Conservation (phyloP, 768 basidiomycete genomes). For the Botryobasidium botryosum region DNA sequence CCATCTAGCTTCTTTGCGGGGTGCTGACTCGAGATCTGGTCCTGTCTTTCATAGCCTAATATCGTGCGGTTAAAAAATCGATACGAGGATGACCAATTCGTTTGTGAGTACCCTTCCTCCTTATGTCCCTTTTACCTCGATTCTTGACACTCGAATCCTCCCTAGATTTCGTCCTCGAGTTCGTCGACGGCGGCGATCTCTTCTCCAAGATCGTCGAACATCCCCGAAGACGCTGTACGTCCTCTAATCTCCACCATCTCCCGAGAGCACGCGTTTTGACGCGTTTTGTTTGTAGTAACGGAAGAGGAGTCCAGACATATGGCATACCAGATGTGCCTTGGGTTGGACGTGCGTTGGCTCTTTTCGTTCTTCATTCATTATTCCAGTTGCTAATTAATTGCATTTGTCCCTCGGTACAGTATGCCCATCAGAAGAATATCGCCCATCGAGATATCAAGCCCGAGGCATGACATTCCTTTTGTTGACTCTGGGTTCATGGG, state of each 20-base stretch:
- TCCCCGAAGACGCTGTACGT: background rate
- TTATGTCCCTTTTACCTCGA: background rate
- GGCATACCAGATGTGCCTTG: slow-evolving; percentile 70
- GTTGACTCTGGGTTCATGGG: no score
- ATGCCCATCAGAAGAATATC: slow-evolving; percentile 39
- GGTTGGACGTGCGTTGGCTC: slow-evolving; percentile 21
- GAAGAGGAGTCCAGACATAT: slow-evolving; percentile 41
- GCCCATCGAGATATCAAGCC: slow-evolving; percentile 93
- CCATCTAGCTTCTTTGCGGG: no score
- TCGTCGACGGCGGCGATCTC: slow-evolving; percentile 76
- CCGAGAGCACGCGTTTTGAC: no score
- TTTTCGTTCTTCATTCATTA: background rate
- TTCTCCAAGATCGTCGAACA: slow-evolving; percentile 30
- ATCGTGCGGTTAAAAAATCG: no score
- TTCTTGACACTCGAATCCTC: slow-evolving; percentile 15
- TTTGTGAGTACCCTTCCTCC: slow-evolving; percentile 1
- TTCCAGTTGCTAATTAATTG: background rate
- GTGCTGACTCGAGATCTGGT: no score
- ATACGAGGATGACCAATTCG: slow-evolving; percentile 12
- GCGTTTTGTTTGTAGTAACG: no score
- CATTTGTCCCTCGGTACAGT: slow-evolving; percentile 11
- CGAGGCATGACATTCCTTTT: slow-evolving; percentile 13
- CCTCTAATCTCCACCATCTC: background rate
- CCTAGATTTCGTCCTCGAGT: slow-evolving; percentile 50
- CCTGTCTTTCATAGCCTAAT: no score